Base-by-base conservation (phyloP, 2,329 filamentous ascomycete genomes). In the Tolypocladium pustulatum region DNA sequence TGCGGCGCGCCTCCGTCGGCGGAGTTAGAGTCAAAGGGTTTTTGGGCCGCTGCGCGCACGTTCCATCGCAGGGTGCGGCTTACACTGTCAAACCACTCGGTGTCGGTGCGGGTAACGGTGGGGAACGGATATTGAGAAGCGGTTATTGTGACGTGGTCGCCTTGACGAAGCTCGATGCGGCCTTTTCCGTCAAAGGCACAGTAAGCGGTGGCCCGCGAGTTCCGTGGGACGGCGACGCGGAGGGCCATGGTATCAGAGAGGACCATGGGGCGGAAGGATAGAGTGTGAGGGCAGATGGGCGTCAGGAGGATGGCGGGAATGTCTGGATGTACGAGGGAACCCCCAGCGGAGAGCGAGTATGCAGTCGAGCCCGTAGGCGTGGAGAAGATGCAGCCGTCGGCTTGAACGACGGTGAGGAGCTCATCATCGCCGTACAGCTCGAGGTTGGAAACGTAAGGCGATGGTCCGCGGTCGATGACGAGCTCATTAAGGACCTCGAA, bases 401-500 rank as follows among this genome's bases (percentile, higher is more conserved):
- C 94, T 75, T 96, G 92, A 54, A 99, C 90, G 56, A 97, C 90
- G 20, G 94, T 99, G 65, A 99, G 81, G 51, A 97, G 86, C 72
- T 96, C 91, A 69, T 96, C 89, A 70, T 99, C 94, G 62, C 92
- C 94, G 71, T 96, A 97, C 13, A 99, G 81, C 76, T 99, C 94
- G 43, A 99, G 81, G 74, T 96, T 96, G 51, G 93, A 97, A 60
- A 99, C 93, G 71, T 97, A 99, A 25, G 93, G 92, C 20, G 90
- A 96, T 68, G 94, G 94, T 63, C 94, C 94, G 61, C 94, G 90
- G 75, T 99, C 94, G 67, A 99, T 97, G 72, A 99, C 93, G 56
- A 99, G 86, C 76, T 99, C 94, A 74, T 99, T 99, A 63, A 99
- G 85, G 25, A 99, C 93, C 76, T 99, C 94, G 63, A 97, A 97